A percentile compares a stretch with the other conserved stretches of the same genome.
Evolutionary conservation across 1,139 yeast genomes (phyloP).

Genomic region (Kurtzmaniella natalensis): DNA sequence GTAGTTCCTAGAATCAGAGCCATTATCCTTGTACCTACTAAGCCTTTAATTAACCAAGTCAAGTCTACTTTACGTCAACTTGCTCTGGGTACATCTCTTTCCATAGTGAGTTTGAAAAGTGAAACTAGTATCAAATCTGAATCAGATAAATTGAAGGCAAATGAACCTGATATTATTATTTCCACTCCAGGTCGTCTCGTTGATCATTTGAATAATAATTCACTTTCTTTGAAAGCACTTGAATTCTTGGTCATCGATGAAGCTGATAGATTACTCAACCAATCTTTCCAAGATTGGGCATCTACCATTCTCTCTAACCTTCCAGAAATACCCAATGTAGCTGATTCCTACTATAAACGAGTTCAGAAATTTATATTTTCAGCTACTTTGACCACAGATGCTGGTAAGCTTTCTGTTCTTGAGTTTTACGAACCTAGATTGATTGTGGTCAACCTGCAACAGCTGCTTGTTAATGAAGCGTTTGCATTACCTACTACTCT

Average conservation of each 20-base stretch:
- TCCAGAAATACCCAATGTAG: not conserved
- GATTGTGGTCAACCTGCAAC: slow-evolving; percentile 58
- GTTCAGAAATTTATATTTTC: slow-evolving; percentile 72
- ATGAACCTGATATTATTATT: slow-evolving; percentile 72
- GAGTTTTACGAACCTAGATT: slow-evolving; percentile 67
- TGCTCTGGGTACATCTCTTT: slow-evolving; percentile 63
- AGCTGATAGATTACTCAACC: slow-evolving; percentile 88
- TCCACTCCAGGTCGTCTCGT: slow-evolving; percentile 94
- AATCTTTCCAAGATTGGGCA: slow-evolving; percentile 87
- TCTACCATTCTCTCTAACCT: not conserved
- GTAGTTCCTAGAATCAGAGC: slow-evolving; percentile 74
- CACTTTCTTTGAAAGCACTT: slow-evolving; percentile 44
- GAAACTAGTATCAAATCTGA: slow-evolving; percentile 67
- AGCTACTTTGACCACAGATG: slow-evolving; percentile 91
- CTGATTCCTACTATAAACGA: slow-evolving; percentile 8
- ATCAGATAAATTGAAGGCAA: slow-evolving; percentile 37
- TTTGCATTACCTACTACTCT: slow-evolving; percentile 54
- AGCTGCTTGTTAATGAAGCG: slow-evolving; percentile 46
- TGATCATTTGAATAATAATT: slow-evolving; percentile 59
- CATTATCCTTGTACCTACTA: slow-evolving; percentile 82
- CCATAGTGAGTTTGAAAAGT: slow-evolving; percentile 54
- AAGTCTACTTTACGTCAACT: slow-evolving; percentile 56
- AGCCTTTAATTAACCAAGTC: slow-evolving; percentile 82
- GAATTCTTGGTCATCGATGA: slow-evolving; percentile 84
- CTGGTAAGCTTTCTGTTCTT: slow-evolving; percentile 74